Conservation (phyloP, 176 grass and related monocot genomes). For the Phoenix roebelenii region DNA sequence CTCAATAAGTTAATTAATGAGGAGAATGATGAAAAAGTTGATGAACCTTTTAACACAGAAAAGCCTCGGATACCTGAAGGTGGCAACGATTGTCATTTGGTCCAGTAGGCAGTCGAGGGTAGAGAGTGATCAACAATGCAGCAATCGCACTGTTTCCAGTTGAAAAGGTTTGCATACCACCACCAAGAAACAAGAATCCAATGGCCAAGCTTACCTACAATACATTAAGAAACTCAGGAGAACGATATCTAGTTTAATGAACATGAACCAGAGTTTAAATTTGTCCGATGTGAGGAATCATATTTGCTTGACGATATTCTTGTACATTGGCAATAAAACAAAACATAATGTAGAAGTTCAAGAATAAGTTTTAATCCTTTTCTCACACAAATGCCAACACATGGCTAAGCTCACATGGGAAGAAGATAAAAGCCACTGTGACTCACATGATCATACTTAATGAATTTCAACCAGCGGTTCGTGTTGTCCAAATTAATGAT, state of each 20-base stretch:
- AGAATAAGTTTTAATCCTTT: background rate
- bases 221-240: background rate
- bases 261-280: too few species aligned
- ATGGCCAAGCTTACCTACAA: constrained; percentile 79
- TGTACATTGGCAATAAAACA: background rate
- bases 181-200: constrained; percentile 92
- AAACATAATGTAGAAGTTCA: background rate
- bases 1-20: constrained; percentile 5
- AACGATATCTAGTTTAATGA: background rate
- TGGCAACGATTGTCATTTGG: constrained; percentile 97
- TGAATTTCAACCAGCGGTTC: too few species aligned
- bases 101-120: constrained; percentile 86
- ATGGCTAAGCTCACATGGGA: too few species aligned
- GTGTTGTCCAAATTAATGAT: too few species aligned
- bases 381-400: too few species aligned
- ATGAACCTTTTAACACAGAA: background rate
- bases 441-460: too few species aligned
- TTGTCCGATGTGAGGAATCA: too few species aligned
- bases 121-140: constrained; percentile 71
- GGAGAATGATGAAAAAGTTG: background rate
- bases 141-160: constrained; percentile 82
- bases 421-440: too few species aligned
- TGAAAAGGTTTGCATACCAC: constrained; percentile 91
- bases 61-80: constrained; percentile 62
- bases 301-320: too few species aligned